Evolutionary conservation across 345 rosid species (phyloP).

Genomic region (Corchorus olitorius): DNA sequence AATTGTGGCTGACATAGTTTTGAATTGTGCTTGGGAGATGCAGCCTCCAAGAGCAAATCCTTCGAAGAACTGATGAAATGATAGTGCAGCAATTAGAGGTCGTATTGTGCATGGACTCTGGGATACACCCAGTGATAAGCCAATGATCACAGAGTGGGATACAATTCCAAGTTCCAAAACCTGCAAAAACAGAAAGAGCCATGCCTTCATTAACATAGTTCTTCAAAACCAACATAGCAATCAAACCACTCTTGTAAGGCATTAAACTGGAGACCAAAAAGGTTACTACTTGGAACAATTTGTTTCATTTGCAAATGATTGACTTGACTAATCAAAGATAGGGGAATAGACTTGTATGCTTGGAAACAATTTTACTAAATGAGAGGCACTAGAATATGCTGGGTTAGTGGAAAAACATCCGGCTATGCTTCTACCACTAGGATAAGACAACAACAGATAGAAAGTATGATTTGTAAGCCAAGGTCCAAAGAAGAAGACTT

Average conservation of each 20-base stretch:
- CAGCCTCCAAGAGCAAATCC: constrained; percentile 96
- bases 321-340: neutral
- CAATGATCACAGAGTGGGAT: constrained; percentile 89
- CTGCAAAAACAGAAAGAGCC: constrained; percentile 36
- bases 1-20: constrained; percentile 41
- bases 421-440: neutral
- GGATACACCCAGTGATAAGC: constrained; percentile 85
- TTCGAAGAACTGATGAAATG: constrained; percentile 98
- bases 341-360: neutral
- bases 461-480: neutral
- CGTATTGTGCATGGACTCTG: constrained; percentile 84
- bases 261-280: neutral
- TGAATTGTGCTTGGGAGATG: constrained; percentile 79
- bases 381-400: neutral
- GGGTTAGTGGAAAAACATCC: neutral
- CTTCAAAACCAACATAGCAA: neutral
- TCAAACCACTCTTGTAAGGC: neutral
- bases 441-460: no score
- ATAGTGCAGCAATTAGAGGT: constrained; percentile 82
- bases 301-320: neutral
- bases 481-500: neutral
- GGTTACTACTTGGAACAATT: neutral
- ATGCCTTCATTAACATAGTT: neutral
- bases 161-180: constrained; percentile 92
- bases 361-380: neutral